These are phyloP conservation scores for Pseudogymnoascus sp. DNA, from an alignment of 2,329 filamentous ascomycete genomes.

Conservation along the genomic window DNA sequence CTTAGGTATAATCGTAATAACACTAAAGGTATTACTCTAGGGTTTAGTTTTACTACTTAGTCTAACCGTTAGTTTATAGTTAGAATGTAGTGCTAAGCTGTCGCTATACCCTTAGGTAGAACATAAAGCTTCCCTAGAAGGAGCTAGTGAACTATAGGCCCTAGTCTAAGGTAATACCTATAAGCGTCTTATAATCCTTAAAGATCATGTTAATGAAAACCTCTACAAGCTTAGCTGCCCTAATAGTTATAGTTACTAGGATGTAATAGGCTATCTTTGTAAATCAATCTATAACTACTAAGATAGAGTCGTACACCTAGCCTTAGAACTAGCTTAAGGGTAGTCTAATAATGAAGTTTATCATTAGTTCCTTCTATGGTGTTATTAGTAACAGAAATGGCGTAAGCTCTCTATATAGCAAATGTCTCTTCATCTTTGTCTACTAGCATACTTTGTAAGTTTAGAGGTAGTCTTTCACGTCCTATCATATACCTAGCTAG, in stretches of 20 bases:
- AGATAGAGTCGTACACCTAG: background rate
- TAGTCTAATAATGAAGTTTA: background rate
- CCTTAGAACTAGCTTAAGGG: background rate
- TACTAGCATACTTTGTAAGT: background rate
- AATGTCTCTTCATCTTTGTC: background rate
- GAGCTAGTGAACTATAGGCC: background rate
- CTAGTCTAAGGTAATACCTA: background rate
- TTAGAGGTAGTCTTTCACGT: background rate
- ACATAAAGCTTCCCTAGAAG: background rate
- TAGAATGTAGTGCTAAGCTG: background rate
- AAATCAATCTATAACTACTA: background rate
- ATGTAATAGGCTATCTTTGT: background rate
- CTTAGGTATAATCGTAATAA: background rate
- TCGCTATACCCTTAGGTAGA: background rate
- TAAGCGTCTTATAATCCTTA: background rate
- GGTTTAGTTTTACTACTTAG: background rate
- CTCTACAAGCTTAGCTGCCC: background rate
- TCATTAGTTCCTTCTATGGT: background rate
- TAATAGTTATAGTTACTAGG: background rate
- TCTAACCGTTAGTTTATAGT: background rate
- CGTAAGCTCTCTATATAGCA: background rate
- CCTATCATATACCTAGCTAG: background rate
- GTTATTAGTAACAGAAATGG: background rate
- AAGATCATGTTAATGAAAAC: background rate
- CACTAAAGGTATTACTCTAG: background rate